These are phyloP conservation scores for Eucalyptus cladocalyx DNA, from an alignment of 345 rosid genomes.

Conservation along the genomic window DNA sequence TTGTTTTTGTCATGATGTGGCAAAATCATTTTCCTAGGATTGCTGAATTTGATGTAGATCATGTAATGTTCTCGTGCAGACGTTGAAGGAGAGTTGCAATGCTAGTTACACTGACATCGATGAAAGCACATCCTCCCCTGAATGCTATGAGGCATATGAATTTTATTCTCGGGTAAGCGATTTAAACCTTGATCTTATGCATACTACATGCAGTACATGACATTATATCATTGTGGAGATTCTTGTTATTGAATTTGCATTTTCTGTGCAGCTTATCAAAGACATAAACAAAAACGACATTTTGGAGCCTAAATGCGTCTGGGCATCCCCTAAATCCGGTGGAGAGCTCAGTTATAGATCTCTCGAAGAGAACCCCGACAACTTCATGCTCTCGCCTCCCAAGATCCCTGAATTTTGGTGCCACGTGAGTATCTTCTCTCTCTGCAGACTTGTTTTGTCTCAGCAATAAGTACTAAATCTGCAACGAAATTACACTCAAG, in stretches of 20 bases:
- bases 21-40: neutral
- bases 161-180: neutral
- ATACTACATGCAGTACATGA: neutral
- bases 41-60: neutral
- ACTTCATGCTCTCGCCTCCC: conserved; percentile 8
- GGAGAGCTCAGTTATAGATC: conserved; percentile 1
- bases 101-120: neutral
- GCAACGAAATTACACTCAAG: neutral
- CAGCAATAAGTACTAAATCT: neutral
- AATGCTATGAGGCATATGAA: neutral
- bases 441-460: too few relatives aligned
- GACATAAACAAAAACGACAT: conserved; percentile 2
- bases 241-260: neutral
- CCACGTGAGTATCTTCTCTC: neutral
- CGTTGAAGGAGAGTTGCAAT: neutral
- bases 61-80: neutral
- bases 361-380: neutral
- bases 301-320: conserved; percentile 14
- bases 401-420: conserved; percentile 12
- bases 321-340: neutral
- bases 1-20: neutral
- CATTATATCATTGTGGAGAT: neutral
- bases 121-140: neutral
- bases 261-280: conserved; percentile 4
- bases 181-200: neutral